Evolutionary conservation across 441 rosid species (phyloP).

Genomic region (Gossypium schwendimanii): DNA sequence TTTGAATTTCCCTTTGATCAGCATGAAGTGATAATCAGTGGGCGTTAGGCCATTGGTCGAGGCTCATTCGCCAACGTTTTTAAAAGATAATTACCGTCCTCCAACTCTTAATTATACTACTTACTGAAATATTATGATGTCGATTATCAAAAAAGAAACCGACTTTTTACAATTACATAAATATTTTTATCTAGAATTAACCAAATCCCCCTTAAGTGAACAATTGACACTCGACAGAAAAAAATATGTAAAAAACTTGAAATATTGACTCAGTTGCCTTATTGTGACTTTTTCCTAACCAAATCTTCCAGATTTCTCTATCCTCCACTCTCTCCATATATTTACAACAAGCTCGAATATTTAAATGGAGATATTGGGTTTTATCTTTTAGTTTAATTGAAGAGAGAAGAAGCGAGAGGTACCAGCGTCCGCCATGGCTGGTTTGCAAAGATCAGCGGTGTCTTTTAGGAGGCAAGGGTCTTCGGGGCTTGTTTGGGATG

Average conservation of each 20-base stretch:
- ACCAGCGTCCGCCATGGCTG: constrained; percentile 34
- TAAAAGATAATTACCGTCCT: no score
- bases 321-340: neutral
- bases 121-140: neutral
- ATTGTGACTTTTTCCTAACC: neutral
- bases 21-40: no score
- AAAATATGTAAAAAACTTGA: neutral
- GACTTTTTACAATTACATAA: neutral
- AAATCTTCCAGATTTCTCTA: neutral
- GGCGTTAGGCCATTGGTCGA: no score
- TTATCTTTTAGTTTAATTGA: neutral
- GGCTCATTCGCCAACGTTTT: no score
- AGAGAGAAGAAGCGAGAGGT: neutral
- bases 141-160: no score
- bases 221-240: neutral
- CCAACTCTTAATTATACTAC: neutral
- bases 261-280: constrained; percentile 6
- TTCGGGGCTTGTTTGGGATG: constrained; percentile 64
- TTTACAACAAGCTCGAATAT: neutral
- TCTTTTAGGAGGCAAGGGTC: constrained; percentile 65
- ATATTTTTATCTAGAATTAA: neutral
- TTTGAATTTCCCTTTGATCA: no score
- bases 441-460: constrained; percentile 57
- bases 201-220: neutral
- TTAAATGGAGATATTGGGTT: neutral